phyloP scores from a whole-genome alignment of 345 rosid species.

The Ceriops tagal region DNA sequence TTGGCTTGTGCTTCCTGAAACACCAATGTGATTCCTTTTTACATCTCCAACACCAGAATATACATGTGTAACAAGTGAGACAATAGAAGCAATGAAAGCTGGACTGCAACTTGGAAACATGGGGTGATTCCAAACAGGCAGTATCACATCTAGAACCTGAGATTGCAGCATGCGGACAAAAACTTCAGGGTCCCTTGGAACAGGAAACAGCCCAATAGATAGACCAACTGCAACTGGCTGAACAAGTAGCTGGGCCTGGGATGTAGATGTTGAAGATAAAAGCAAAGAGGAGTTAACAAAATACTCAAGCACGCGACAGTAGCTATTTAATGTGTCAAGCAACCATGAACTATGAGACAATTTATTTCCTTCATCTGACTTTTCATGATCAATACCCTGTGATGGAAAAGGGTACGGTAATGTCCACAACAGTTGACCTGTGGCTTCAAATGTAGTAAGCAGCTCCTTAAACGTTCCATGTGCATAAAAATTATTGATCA shows the following conservation, averaged over 20 bases:
- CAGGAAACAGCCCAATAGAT: constrained; percentile 81
- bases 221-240: constrained; percentile 86
- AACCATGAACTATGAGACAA: constrained; percentile 65
- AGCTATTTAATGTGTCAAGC: constrained; percentile 76
- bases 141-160: constrained; percentile 85
- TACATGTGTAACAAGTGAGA: constrained; percentile 70
- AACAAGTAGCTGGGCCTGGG: constrained; percentile 87
- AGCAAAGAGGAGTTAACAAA: constrained; percentile 76
- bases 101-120: constrained; percentile 75
- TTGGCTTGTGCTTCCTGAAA: constrained; percentile 63
- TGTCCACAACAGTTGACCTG: constrained; percentile 87
- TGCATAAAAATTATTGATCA: constrained; percentile 89
- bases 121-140: constrained; percentile 83
- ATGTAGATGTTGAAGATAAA: constrained; percentile 59
- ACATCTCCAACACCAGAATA: constrained; percentile 89
- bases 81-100: constrained; percentile 67
- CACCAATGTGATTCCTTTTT: constrained; percentile 64
- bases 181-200: constrained; percentile 89
- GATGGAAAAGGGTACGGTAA: constrained; percentile 53
- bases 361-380: constrained; percentile 63
- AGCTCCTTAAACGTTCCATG: constrained; percentile 88
- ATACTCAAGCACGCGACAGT: constrained; percentile 73
- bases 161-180: constrained; percentile 83
- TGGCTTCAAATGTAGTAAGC: constrained; percentile 91
- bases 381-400: constrained; percentile 54